phyloP scores from a whole-genome alignment of 2,329 filamentous ascomycete species.

The Colletotrichum cuscutae region DNA sequence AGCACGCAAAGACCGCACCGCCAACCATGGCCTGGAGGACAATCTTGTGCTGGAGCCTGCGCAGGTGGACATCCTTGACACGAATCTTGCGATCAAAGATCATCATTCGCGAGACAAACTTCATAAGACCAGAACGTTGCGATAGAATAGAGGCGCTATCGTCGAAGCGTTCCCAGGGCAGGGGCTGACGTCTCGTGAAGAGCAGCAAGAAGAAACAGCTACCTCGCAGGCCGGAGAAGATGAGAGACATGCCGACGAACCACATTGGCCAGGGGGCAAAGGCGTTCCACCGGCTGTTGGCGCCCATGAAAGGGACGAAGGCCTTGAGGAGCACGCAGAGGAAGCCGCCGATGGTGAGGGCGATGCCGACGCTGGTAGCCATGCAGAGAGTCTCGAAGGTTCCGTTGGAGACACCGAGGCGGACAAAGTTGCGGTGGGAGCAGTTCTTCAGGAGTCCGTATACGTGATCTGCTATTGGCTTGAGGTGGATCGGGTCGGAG shows the following conservation, averaged over 20 bases:
- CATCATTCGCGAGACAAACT: slow-evolving; percentile 51
- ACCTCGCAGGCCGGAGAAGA: slow-evolving; percentile 56
- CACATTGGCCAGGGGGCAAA: slow-evolving; percentile 57
- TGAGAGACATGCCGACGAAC: slow-evolving; percentile 54
- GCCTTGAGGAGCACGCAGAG: slow-evolving; percentile 52
- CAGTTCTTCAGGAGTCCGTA: slow-evolving; percentile 58
- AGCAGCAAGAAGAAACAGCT: slow-evolving; percentile 60
- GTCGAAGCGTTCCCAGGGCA: slow-evolving; percentile 60
- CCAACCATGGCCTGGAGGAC: slow-evolving; percentile 53
- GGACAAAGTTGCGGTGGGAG: slow-evolving; percentile 61
- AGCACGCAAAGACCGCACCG: slow-evolving; percentile 48
- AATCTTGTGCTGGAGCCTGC: slow-evolving; percentile 56
- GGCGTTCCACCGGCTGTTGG: slow-evolving; percentile 52
- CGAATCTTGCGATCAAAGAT: slow-evolving; percentile 58
- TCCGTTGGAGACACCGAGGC: slow-evolving; percentile 63
- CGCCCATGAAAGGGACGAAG: slow-evolving; percentile 49
- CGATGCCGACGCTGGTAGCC: slow-evolving; percentile 54
- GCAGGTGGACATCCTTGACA: slow-evolving; percentile 55
- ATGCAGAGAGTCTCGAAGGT: slow-evolving; percentile 61
- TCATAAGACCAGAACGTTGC: slow-evolving; percentile 41
- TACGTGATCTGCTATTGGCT: slow-evolving; percentile 56
- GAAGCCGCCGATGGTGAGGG: slow-evolving; percentile 51
- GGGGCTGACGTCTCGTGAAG: slow-evolving; percentile 55
- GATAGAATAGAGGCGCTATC: slow-evolving; percentile 44
- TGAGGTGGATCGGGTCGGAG: slow-evolving; percentile 50